These are phyloP conservation scores for Myrmaecium sp. DNA, from an alignment of 2,329 filamentous ascomycete species.

Conservation along the genomic window DNA sequence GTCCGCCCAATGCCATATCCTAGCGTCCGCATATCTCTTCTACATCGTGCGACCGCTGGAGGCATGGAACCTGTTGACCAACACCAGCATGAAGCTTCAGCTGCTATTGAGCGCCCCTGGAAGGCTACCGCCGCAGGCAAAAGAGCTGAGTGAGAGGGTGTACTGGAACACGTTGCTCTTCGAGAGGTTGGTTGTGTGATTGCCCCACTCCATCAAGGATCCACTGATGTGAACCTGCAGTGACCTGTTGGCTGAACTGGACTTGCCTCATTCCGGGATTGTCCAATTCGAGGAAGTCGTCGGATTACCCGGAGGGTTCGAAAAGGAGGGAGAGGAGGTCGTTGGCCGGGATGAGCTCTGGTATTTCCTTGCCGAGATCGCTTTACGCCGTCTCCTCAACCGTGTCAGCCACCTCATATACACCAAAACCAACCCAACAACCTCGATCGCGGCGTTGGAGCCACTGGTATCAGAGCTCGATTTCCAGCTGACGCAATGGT, in stretches of 20 bases:
- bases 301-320: conserved; percentile 61
- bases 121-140: conserved; percentile 51
- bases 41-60: conserved; percentile 69
- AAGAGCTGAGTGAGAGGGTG: conserved; percentile 58
- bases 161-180: conserved; percentile 76
- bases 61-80: conserved; percentile 66
- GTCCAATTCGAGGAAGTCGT: conserved; percentile 70
- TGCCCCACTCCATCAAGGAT: conserved; percentile 1
- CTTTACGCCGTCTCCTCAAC: conserved; percentile 58
- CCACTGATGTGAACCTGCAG: conserved; percentile 7
- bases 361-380: conserved; percentile 77
- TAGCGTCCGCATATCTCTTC: conserved; percentile 68
- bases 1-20: conserved; percentile 62
- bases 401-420: conserved; percentile 67
- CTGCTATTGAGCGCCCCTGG: conserved; percentile 58
- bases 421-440: conserved; percentile 44
- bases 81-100: conserved; percentile 66
- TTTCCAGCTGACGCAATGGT: conserved; percentile 72
- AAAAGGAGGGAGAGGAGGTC: conserved; percentile 46
- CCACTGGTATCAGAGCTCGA: conserved; percentile 67
- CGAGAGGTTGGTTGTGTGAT: conserved; percentile 33
- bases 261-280: conserved; percentile 68
- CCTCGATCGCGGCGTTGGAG: conserved; percentile 55
- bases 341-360: conserved; percentile 62
- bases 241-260: conserved; percentile 61